Base-by-base conservation (phyloP, 345 rosid genomes). In the Eucalyptus tenuipes region DNA sequence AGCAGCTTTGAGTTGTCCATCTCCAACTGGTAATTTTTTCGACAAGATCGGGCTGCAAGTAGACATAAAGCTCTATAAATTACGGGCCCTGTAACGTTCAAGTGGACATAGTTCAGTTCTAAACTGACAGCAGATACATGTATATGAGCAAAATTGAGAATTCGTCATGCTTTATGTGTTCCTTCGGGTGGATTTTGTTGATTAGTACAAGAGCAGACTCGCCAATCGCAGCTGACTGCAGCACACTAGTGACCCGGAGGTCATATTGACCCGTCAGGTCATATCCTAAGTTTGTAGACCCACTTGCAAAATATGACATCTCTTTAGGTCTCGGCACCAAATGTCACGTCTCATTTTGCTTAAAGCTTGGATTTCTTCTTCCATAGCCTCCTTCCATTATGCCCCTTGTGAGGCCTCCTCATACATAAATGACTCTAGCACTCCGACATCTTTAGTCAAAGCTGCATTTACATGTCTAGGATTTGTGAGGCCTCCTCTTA, bases 21-120 rank as follows among this genome's bases (percentile, higher is more conserved):
- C 92, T 95, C 96, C 89, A 95, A 85, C 96, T 96, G 2, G 99
- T 95, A 48, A 95, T 95, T 91, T 95, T 95, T 29, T 92, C 92
- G 42, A 90, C 97, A 85, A 93, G 94, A 86, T 94, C 94, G 59
- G 97, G 96, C 97, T 96, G 96, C 93, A 90, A 64, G 71, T 64
- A 29, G 33, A 13, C 71, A 64, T n/a, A 64, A 64, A 64, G n/a
- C 71, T 29, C 18, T 11, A 64, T 64, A 64, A 64, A 29, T n/a
- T 64, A 29, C 10, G 18, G 3, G 37, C 5, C 37, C 37, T n/a
- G 37, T 64, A 64, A 64, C 71, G 37, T 64, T 64, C 71, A 27
- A 29, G 71, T 29, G 18, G 18, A 64, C 18, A 1, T n/a, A 64
- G 17, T n/a, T 29, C 2, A 13, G 71, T 64, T n/a, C 18, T 64